Percentiles rank a stretch among this genome's conserved stretches.
phyloP scores from a whole-genome alignment of 2,329 filamentous ascomycete genomes.

The Ustulina deusta region DNA sequence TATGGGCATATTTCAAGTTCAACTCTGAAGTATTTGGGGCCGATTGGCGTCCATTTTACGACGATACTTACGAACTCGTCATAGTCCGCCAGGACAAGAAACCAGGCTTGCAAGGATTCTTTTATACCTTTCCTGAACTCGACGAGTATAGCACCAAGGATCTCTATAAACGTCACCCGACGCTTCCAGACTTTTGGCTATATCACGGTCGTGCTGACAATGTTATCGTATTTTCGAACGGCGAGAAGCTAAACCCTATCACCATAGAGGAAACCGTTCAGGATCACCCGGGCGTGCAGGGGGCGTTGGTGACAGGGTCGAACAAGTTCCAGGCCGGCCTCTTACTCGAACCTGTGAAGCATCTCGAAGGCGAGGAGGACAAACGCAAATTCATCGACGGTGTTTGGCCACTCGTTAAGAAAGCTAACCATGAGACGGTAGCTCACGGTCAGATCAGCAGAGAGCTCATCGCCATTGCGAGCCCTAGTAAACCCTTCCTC shows the following conservation, averaged over 20 bases:
- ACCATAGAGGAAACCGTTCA: slow-evolving; percentile 51
- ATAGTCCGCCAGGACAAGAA: slow-evolving; percentile 51
- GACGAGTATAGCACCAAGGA: slow-evolving; percentile 45
- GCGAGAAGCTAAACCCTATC: slow-evolving; percentile 57
- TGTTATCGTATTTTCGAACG: slow-evolving; percentile 56
- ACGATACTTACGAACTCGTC: slow-evolving; percentile 53
- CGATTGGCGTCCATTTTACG: slow-evolving; percentile 50
- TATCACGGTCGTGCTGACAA: slow-evolving; percentile 52
- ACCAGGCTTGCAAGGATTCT: slow-evolving; percentile 41
- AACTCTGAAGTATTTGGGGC: slow-evolving; percentile 53
- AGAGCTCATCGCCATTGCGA: slow-evolving; percentile 53
- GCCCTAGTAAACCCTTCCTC: slow-evolving; percentile 55
- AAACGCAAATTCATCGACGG: slow-evolving; percentile 51
- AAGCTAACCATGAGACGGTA: slow-evolving; percentile 55
- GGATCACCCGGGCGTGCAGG: slow-evolving; percentile 48
- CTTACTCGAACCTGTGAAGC: slow-evolving; percentile 56
- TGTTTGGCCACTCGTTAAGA: slow-evolving; percentile 56
- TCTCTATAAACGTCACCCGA: slow-evolving; percentile 44
- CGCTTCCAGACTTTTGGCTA: slow-evolving; percentile 42
- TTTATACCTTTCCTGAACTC: slow-evolving; percentile 45
- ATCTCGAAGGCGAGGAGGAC: slow-evolving; percentile 43
- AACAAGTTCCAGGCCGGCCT: slow-evolving; percentile 58
- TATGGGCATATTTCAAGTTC: slow-evolving; percentile 57
- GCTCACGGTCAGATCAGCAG: slow-evolving; percentile 57
- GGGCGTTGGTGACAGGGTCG: slow-evolving; percentile 52